Evolutionary conservation across 2,329 filamentous ascomycete species (phyloP), one percentile per base, ranked within the genome.

Genomic region (Calonectria pseudoturangicola): DNA sequence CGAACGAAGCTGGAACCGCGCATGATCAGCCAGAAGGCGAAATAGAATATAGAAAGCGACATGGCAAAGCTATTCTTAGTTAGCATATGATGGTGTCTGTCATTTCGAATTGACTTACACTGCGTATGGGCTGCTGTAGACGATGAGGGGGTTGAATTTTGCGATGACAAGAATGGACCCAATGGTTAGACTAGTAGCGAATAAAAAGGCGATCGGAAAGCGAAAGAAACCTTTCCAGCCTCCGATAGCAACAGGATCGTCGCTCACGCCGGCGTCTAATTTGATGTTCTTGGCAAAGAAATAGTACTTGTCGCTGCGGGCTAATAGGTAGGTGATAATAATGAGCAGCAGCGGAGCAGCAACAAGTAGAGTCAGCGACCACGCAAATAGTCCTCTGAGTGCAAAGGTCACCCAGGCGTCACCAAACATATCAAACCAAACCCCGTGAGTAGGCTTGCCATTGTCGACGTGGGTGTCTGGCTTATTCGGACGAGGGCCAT

Each of bases 391-490:
- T 9, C 94, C 95, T 74, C 94, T 91, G 47, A 98, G 88, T 58
- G 90, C 89, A 81, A 98, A 94, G 2, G 98, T 88, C 18, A 93
- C 94, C 82, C 98, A 95, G 1, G 88, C 88, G 68, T 88, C 90
- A 51, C 96, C 97, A 76, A 98, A 96, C 9, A 98, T 85, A 81
- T 98, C 97, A 81, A 98, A 98, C 95, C 96, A 99, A 16, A 98
- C 95, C 36, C 92, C 94, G 72, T 91, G 87, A 18, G 89, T 92
- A 6, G 92, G 92, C 43, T 86, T 87, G 12, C 94, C 93, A 73
- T 92, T 93, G 74, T 90, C 88, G 2, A 58, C 54, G n/a, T 93
- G 90, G 78, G 92, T 92, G 68, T 89, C 90, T 64, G 87, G 86
- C 69, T 89, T 87, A 8, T 88, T 85, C 66, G 86, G 84, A 47